Base-by-base conservation (phyloP, 2,329 filamentous ascomycete species). In the Penicillium sp. region DNA sequence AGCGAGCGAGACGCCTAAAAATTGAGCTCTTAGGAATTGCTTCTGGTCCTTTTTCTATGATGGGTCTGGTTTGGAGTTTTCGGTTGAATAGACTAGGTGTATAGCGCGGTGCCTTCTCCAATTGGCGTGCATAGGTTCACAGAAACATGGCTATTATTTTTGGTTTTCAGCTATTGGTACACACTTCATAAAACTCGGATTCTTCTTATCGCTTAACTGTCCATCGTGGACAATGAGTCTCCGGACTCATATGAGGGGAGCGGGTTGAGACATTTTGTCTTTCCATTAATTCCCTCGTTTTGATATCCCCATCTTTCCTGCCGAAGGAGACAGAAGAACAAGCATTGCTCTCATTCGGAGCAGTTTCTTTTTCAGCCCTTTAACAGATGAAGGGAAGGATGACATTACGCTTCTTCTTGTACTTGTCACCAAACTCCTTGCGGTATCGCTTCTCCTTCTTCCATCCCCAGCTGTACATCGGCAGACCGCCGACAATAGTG, bases 401-500 rank as follows among this genome's bases (percentile, higher is more conserved):
- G 50, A 81, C 82, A 64, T 78, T 91, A 63, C 81, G 81, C 87
- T 98, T 97, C 77, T 85, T 90, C 84, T 91, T 90, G 74, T 98
- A 98, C 72, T 85, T 87, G 67, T 90, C 86, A 32, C 87, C 87
- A 69, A 97, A 95, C 68, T 95, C 87, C 69, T 86, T 85, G 61
- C 93, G 82, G 68, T 96, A 93, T 46, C 87, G 82, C 64, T 76
- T 81, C 78, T 98, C 93, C 79, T 96, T 97, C 77, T 89, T 91
- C 71, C 80, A 80, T 31, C 85, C 91, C 93, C 93, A 98, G 42
- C 76, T 69, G 47, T 79, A 81, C 93, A 98, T 97, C 71, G 90
- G 88, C 20, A 72, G 77, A 13, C 77, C 79, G 27, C 89, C 89
- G 42, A 89, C 77, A 20, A 76, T 66, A 50, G 87, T 82, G 70